Evolutionary conservation across 2,329 filamentous ascomycete genomes (phyloP).

Genomic region (Knufia petricola): DNA sequence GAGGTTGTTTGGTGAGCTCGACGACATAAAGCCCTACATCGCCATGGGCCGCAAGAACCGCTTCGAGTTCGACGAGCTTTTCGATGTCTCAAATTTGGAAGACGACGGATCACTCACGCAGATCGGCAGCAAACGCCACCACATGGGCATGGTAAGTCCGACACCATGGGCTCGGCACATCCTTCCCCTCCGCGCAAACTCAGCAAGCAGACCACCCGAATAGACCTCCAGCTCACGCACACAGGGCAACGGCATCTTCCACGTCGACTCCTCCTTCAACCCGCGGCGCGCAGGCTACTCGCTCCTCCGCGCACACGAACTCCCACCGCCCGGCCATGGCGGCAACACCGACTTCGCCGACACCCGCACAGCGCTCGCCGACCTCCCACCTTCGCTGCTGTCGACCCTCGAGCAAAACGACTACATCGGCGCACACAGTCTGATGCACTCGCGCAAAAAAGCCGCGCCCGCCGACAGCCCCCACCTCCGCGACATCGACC

Average conservation of each 20-base stretch:
- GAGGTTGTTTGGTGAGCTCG: conserved; percentile 44
- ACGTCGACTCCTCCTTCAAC: conserved; percentile 48
- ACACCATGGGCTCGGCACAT: neutral
- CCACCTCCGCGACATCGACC: conserved; percentile 37
- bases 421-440: conserved; percentile 42
- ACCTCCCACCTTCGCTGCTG: conserved; percentile 32
- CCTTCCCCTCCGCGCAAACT: too few relatives aligned
- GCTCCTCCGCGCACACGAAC: conserved; percentile 40
- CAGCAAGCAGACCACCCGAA: neutral
- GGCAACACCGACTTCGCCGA: conserved; percentile 48
- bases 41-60: conserved; percentile 39
- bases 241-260: conserved; percentile 44
- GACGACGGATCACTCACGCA: conserved; percentile 38
- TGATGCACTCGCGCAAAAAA: conserved; percentile 44
- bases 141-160: conserved; percentile 31
- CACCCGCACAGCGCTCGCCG: conserved; percentile 42
- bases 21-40: conserved; percentile 45
- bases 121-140: conserved; percentile 32
- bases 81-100: conserved; percentile 49
- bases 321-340: conserved; percentile 40
- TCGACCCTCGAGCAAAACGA: conserved; percentile 30
- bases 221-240: too few relatives aligned
- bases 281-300: conserved; percentile 45
- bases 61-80: conserved; percentile 43
- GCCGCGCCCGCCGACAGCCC: conserved; percentile 39